Conservation (phyloP, 306 rosid genomes). For the Acacia melanoxylon region DNA sequence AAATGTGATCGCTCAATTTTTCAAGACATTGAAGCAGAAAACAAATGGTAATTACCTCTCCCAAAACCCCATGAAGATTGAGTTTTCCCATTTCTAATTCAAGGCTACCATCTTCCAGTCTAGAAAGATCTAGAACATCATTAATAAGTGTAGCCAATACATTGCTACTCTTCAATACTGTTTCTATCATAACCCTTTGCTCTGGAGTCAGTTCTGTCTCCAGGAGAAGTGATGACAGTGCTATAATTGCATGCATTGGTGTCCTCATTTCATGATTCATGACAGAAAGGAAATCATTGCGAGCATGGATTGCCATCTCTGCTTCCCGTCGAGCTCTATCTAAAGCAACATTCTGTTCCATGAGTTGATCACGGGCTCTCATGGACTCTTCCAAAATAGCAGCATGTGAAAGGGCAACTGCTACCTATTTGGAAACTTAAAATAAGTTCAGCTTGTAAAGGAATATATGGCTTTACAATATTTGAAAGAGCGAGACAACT, state of each 20-base stretch:
- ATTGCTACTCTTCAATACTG: conserved; percentile 81
- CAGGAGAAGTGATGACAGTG: conserved; percentile 56
- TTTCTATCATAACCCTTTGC: conserved; percentile 83
- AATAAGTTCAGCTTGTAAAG: conserved; percentile 25
- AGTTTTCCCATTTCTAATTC: conserved; percentile 67
- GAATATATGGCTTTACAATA: conserved; percentile 17
- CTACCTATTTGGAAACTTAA: conserved; percentile 63
- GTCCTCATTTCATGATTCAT: conserved; percentile 99
- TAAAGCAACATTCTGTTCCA: conserved; percentile 82
- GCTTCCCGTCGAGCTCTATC: conserved; percentile 87
- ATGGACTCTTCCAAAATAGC: conserved; percentile 93
- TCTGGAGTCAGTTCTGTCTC: conserved; percentile 86
- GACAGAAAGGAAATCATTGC: conserved; percentile 88
- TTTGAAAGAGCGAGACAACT: neutral
- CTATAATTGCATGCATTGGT: conserved; percentile 89
- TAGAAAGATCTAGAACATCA: conserved; percentile 92
- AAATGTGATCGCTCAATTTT: neutral
- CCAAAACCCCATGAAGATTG: conserved; percentile 76
- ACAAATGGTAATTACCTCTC: conserved; percentile 50
- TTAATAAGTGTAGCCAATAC: conserved; percentile 75
- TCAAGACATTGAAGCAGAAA: conserved; percentile 19
- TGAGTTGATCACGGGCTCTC: conserved; percentile 87
- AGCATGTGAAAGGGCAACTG: conserved; percentile 98
- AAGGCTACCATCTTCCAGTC: conserved; percentile 94
- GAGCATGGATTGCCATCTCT: conserved; percentile 89